Conservation (phyloP, 306 rosid species). For the Oxytropis ochrocephala region DNA sequence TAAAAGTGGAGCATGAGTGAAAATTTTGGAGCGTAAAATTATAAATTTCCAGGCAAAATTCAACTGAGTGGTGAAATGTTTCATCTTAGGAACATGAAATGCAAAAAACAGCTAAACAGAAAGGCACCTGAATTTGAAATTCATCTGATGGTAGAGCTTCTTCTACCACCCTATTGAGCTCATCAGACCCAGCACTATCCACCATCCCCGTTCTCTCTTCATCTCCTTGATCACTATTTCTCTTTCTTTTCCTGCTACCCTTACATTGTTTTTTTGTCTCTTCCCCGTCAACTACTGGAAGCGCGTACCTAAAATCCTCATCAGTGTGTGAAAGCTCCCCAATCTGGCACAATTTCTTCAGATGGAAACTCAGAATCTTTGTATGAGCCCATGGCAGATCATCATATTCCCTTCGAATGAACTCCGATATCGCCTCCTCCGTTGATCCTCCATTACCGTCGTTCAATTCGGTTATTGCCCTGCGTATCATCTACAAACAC, state of each 20-base stretch:
- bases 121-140: conserved; percentile 17
- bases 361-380: conserved; percentile 26
- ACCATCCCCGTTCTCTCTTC: not conserved
- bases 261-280: not conserved
- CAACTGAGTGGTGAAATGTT: not conserved
- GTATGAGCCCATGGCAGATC: conserved; percentile 40
- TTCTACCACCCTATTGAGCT: too few species aligned
- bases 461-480: conserved; percentile 20
- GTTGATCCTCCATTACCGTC: conserved; percentile 28
- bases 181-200: not conserved
- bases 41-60: not conserved
- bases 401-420: conserved; percentile 3
- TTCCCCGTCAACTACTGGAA: not conserved
- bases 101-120: not conserved
- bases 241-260: conserved; percentile 12
- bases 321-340: conserved; percentile 15
- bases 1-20: not conserved
- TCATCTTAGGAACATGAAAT: not conserved
- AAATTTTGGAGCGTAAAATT: not conserved
- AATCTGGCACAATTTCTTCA: conserved; percentile 20
- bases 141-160: not conserved
- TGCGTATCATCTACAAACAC: conserved; percentile 31
- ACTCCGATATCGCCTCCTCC: conserved; percentile 28
- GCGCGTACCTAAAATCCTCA: conserved; percentile 18
- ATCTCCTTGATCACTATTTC: not conserved